These are phyloP conservation scores for Sporodiniella umbellata DNA, from an alignment of 371 early-diverging fungal genomes.

Conservation along the genomic window DNA sequence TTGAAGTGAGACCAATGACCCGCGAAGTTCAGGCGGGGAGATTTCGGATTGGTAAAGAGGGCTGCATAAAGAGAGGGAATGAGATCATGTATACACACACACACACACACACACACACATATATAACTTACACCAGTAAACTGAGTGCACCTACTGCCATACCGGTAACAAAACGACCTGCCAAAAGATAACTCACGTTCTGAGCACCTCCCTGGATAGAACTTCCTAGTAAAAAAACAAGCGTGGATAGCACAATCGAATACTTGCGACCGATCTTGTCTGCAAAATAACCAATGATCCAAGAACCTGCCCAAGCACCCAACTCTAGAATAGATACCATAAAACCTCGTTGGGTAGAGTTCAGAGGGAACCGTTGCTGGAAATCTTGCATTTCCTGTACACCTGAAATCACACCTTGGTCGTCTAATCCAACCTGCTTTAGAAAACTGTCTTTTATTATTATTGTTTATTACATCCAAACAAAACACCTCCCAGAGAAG, in stretches of 20 bases:
- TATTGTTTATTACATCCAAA: conserved; percentile 31
- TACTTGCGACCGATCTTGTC: conserved; percentile 68
- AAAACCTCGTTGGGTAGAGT: conserved; percentile 28
- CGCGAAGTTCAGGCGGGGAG: conserved; percentile 80
- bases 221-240: conserved; percentile 66
- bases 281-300: conserved; percentile 54
- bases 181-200: conserved; percentile 53
- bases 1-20: conserved; percentile 81
- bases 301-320: conserved; percentile 55
- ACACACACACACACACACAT: too few relatives aligned
- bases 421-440: conserved; percentile 16
- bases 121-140: conserved; percentile 56
- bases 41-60: conserved; percentile 91
- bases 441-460: background rate
- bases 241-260: conserved; percentile 62
- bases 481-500: conserved; percentile 42
- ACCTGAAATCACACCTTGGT: conserved; percentile 49
- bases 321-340: conserved; percentile 59
- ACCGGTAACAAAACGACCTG: conserved; percentile 80
- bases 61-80: conserved; percentile 1
- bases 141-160: conserved; percentile 82
- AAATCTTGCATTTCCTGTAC: conserved; percentile 43
- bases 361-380: conserved; percentile 24
- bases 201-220: conserved; percentile 60
- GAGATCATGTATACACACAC: background rate